Conservation (phyloP, 2,329 filamentous ascomycete species). For the Aspergillus nomiae region DNA sequence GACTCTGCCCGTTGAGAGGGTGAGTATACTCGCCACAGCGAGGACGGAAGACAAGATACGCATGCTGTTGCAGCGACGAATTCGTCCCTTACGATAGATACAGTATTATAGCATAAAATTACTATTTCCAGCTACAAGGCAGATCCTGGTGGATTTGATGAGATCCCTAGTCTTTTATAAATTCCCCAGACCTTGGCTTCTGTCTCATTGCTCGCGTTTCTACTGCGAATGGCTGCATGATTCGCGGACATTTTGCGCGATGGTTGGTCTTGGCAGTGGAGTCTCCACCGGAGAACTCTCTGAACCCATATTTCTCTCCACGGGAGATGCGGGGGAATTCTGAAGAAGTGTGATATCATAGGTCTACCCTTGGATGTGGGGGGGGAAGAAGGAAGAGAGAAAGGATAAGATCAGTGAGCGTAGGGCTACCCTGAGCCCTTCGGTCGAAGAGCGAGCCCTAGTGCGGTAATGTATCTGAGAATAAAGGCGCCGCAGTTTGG, state of each 20-base stretch:
- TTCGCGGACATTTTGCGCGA: background rate
- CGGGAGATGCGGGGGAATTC: background rate
- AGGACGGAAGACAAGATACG: background rate
- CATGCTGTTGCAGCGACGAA: background rate
- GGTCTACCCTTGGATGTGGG: background rate
- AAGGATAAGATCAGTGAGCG: too few relatives aligned
- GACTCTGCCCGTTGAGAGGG: background rate
- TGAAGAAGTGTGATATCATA: too few relatives aligned
- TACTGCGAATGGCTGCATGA: background rate
- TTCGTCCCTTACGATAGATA: background rate
- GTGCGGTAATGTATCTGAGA: too few relatives aligned
- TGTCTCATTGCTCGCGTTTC: background rate
- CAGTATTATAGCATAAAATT: background rate
- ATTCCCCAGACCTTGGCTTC: background rate
- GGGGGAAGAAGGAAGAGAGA: too few relatives aligned
- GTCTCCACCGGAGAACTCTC: background rate
- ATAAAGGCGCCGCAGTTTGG: too few relatives aligned
- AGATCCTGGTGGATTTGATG: background rate
- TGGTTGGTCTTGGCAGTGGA: background rate
- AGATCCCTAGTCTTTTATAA: background rate
- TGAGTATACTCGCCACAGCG: background rate
- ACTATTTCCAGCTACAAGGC: background rate
- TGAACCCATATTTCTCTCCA: background rate
- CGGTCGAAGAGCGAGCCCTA: too few relatives aligned
- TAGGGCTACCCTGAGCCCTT: too few relatives aligned